Base-by-base conservation (phyloP, 1,139 yeast genomes). In the Suhomyces coccinellae region DNA sequence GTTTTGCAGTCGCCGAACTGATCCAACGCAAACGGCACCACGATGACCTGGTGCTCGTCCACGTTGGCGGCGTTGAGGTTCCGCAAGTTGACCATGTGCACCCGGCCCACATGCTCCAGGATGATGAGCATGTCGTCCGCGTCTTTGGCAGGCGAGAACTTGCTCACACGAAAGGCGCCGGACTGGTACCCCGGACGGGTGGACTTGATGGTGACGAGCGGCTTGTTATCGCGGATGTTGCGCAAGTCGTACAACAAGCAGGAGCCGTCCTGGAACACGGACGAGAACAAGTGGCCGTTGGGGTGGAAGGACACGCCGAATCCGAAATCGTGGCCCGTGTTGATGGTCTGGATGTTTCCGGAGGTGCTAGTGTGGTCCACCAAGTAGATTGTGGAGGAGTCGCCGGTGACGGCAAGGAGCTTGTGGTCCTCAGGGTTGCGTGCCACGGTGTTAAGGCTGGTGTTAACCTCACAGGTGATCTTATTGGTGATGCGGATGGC, bases 221-320 rank as follows among this genome's bases (percentile, higher is more conserved):
- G 87, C 2, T 61, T 57, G 36, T 52, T 46, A 24, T 48, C 38
- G 5, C 52, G 46, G 44, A 80, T 59, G 49, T 84, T 84, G 52
- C 98, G 70, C 16, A 87, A 63, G 62, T 90, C 98, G 61, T 83
- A 90, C 16, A 90, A 66, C 50, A 83, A 69, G 51, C 95, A 85
- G 29, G 81, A 69, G 8, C 98, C 97, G 59, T 87, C 90, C 64
- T 90, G 96, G 61, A 88, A 89, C 22, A 91, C 83, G 0, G 88
- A 81, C 2, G 95, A 84, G 63, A 90, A 86, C 54, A 83, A 75
- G 47, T 77, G 57, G 15, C 93, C 95, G 41, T 85, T 81, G 15
- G 85, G 77, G 52, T 85, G 83, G 65, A 83, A 89, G 13, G 86
- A 79, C 1, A 88, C 80, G 3, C 95, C 89, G 59, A 90, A 88